phyloP scores from a whole-genome alignment of 75 land plant genomes.

The Picea sitchensis region DNA sequence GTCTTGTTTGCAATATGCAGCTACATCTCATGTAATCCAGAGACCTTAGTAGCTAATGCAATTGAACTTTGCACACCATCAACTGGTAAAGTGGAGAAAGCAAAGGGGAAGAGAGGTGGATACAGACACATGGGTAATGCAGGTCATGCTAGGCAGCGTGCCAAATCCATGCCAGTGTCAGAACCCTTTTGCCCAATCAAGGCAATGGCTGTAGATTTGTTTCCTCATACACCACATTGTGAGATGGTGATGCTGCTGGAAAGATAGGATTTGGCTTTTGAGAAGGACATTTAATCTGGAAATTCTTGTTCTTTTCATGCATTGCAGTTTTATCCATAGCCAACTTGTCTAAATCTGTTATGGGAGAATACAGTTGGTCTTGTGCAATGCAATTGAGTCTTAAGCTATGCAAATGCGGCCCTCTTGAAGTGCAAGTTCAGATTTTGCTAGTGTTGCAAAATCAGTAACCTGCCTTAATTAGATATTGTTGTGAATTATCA shows the following conservation, averaged over 20 bases:
- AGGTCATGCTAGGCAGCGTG: slow-evolving; percentile 85
- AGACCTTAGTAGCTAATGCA: slow-evolving; percentile 89
- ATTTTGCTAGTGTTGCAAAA: too few relatives aligned
- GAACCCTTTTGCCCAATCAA: slow-evolving; percentile 90
- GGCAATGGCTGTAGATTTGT: slow-evolving; percentile 94
- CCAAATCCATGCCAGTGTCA: slow-evolving; percentile 90
- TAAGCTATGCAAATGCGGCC: too few relatives aligned
- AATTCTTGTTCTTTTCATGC: too few relatives aligned
- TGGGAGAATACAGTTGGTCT: too few relatives aligned
- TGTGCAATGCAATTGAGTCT: too few relatives aligned
- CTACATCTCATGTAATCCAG: slow-evolving; percentile 99
- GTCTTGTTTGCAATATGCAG: slow-evolving; percentile 35
- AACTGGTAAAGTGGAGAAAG: slow-evolving; percentile 47
- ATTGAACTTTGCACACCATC: slow-evolving; percentile 98
- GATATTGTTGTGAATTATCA: too few relatives aligned
- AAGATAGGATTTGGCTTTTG: slow-evolving; percentile 37
- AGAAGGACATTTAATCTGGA: too few relatives aligned
- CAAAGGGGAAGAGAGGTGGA: slow-evolving; percentile 39
- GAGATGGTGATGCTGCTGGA: slow-evolving; percentile 98
- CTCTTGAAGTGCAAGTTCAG: too few relatives aligned
- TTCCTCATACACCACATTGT: slow-evolving; percentile 96
- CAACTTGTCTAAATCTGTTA: too few relatives aligned
- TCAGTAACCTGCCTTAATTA: too few relatives aligned
- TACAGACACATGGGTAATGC: slow-evolving; percentile 73
- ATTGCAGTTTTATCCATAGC: too few relatives aligned